Base-by-base conservation (phyloP, 2,329 filamentous ascomycete species). In the Byssoonygena ceratinophila region DNA sequence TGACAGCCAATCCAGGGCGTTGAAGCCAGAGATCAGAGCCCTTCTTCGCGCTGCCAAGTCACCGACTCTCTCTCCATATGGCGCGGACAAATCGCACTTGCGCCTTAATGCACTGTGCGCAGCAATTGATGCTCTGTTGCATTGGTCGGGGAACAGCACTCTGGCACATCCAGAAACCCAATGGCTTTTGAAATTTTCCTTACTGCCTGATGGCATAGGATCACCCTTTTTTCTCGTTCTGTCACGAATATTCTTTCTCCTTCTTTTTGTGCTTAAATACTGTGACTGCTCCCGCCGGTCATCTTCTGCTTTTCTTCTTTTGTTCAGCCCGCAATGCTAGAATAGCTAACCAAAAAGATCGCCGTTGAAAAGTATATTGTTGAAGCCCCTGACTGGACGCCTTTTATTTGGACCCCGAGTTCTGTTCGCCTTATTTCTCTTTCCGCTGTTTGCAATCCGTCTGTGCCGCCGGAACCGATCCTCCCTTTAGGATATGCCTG, bases 401-500 rank as follows among this genome's bases (percentile, higher is more conserved):
- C 39, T 37, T 27, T 14, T 40, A 12, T 23, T 51, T 6, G 39
- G 18, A 36, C 4, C 49, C 40, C 39, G 27, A 25, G 3, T 36
- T 25, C 29, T 43, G 23, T 16, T 36, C 39, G 22, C 27, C 14
- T 29, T 36, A 22, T 40, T 40, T 27, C 7, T 29, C 27, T 46
- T 7, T 9, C 22, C 32, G 36, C 44, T 44, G 40, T n/a, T n/a
- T n/a, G n/a, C n/a, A n/a, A 51, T 44, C 36, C 45, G 36, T 51
- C 14, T 43, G 52, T 57, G 56, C 41, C 39, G 31, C 37, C 43
- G 46, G 54, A 55, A 29, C 50, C 44, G 16, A 34, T 8, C 16
- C 20, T 51, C 9, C 44, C 32, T 40, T 31, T 40, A 50, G 57
- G 53, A 51, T 46, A 58, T 57, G 57, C 54, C 53, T 57, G 55